Percentiles rank a stretch among this genome's conserved stretches.
Conservation (phyloP, 805 yeast genomes). For the Candida rishiriensis region DNA sequence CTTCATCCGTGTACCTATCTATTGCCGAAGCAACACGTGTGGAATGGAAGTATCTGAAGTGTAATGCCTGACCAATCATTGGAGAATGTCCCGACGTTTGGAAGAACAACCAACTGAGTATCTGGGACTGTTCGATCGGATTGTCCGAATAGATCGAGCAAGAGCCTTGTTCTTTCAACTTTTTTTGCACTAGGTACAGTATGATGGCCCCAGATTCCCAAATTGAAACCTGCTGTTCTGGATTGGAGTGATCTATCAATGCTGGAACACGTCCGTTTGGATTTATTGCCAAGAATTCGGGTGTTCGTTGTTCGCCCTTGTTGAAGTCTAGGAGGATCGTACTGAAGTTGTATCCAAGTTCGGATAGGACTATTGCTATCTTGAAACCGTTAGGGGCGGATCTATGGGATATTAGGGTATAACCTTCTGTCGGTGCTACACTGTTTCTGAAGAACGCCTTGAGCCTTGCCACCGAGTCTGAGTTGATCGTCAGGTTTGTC, state of each 20-base stretch:
- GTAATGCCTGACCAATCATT: slow-evolving; percentile 97
- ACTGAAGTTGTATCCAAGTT: slow-evolving; percentile 71
- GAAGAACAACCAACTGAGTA: slow-evolving; percentile 85
- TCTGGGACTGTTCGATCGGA: slow-evolving; percentile 75
- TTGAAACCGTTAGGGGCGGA: slow-evolving; percentile 96
- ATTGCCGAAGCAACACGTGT: slow-evolving; percentile 84
- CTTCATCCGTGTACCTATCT: slow-evolving; percentile 88
- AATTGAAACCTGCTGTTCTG: slow-evolving; percentile 61
- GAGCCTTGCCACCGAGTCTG: slow-evolving; percentile 52
- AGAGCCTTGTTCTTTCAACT: slow-evolving; percentile 55
- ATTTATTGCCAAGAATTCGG: slow-evolving; percentile 88
- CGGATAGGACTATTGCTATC: slow-evolving; percentile 85
- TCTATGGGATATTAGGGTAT: slow-evolving; percentile 74
- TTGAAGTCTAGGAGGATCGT: slow-evolving; percentile 85
- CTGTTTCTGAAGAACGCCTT: slow-evolving; percentile 59
- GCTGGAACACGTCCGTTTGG: slow-evolving; percentile 97
- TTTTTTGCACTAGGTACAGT: slow-evolving; percentile 70
- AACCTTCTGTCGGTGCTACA: slow-evolving; percentile 72
- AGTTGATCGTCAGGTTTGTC: slow-evolving; percentile 37
- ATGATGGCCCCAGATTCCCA: slow-evolving; percentile 97
- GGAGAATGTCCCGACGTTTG: slow-evolving; percentile 98
- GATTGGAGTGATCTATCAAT: slow-evolving; percentile 75
- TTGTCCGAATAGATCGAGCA: slow-evolving; percentile 80
- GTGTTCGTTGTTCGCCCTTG: slow-evolving; percentile 86
- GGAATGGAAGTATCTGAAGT: slow-evolving; percentile 86